Conservation (phyloP, 371 early-diverging fungal genomes). For the Umbelopsis sp. region DNA sequence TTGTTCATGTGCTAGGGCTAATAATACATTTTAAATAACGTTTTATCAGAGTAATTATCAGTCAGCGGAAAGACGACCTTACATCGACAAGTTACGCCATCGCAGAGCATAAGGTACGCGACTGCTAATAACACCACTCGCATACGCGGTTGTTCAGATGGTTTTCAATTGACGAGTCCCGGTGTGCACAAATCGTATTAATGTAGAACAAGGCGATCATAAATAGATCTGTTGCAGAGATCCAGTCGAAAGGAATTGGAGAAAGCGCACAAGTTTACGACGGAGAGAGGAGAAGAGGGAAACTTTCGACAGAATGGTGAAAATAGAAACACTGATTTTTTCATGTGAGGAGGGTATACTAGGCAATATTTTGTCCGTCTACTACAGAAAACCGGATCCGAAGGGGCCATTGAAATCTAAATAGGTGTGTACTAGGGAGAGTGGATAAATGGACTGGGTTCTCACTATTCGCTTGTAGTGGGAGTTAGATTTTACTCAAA, state of each 20-base stretch:
- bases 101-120: slow-evolving; percentile 8
- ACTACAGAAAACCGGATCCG: background rate
- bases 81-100: slow-evolving; percentile 10
- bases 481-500: background rate
- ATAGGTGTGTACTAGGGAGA: background rate
- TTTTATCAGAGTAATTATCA: background rate
- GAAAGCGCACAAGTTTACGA: background rate
- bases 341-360: background rate
- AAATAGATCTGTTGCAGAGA: background rate
- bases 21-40: background rate
- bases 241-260: background rate
- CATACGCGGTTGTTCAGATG: background rate
- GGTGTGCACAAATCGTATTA: background rate
- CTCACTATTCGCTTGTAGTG: background rate
- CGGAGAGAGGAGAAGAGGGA: background rate
- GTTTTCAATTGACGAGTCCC: slow-evolving; percentile 7
- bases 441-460: background rate
- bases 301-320: background rate
- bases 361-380: background rate
- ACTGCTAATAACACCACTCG: slow-evolving; percentile 5
- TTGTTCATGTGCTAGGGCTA: background rate
- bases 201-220: background rate
- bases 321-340: background rate
- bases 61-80: background rate
- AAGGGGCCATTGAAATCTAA: slow-evolving; percentile 7